Percentiles rank a stretch among this genome's conserved stretches.
phyloP scores from a whole-genome alignment of 1,139 yeast genomes.

The Zygosaccharomyces sapae region DNA sequence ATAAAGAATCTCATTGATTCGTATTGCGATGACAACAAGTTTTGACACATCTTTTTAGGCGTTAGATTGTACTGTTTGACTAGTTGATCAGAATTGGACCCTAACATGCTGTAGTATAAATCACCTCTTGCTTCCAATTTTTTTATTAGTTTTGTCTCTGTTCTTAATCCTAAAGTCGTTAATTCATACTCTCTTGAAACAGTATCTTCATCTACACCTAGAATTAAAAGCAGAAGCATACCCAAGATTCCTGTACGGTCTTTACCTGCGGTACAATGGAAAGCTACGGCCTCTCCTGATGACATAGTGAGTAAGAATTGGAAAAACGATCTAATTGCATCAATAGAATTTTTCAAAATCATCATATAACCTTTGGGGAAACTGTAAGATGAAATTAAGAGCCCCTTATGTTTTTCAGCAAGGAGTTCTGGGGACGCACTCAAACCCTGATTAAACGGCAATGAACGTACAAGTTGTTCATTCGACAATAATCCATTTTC shows the following conservation, averaged over 20 bases:
- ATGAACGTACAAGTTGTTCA: conserved; percentile 46
- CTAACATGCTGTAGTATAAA: conserved; percentile 19
- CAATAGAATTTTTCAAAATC: conserved; percentile 49
- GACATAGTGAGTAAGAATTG: conserved; percentile 51
- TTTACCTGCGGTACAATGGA: conserved; percentile 85
- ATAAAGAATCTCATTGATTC: conserved; percentile 72
- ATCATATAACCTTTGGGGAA: conserved; percentile 62
- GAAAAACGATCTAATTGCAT: conserved; percentile 47
- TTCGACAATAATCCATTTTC: conserved; percentile 50
- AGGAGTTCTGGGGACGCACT: conserved; percentile 66
- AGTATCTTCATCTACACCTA: conserved; percentile 62
- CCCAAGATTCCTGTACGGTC: conserved; percentile 78
- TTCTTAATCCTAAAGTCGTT: conserved; percentile 60
- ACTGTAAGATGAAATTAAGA: conserved; percentile 60
- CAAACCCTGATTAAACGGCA: conserved; percentile 55
- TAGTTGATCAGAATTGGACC: conserved; percentile 14
- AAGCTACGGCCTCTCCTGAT: conserved; percentile 44
- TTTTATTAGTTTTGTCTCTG: conserved; percentile 43
- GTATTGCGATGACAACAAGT: conserved; percentile 60
- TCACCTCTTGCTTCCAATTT: conserved; percentile 24
- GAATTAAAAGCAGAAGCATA: conserved; percentile 59
- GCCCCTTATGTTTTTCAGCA: conserved; percentile 52
- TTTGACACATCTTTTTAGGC: conserved; percentile 38
- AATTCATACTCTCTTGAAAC: conserved; percentile 72
- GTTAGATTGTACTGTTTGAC: conserved; percentile 19